Conservation (phyloP, 2,329 filamentous ascomycete species). For the Colletotrichum spaethianum region DNA sequence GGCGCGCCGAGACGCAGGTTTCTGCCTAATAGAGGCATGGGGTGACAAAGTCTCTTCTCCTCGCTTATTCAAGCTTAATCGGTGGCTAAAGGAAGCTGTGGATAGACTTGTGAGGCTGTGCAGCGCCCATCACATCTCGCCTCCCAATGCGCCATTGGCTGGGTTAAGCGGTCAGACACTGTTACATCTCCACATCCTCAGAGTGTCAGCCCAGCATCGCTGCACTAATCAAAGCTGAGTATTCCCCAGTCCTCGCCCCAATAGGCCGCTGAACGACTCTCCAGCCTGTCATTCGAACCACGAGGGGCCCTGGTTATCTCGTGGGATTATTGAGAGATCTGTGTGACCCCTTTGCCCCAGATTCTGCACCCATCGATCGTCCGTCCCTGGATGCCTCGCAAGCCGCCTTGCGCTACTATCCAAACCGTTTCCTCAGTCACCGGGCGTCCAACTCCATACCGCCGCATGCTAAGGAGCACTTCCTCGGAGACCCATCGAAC, state of each 20-base stretch:
- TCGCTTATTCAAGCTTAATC: conserved; percentile 27
- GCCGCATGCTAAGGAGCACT: not conserved
- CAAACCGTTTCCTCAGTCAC: not conserved
- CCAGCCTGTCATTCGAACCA: not conserved
- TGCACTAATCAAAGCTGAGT: not conserved
- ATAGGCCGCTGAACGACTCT: not conserved
- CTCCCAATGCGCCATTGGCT: not conserved
- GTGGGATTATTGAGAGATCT: not conserved
- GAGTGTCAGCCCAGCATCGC: not conserved
- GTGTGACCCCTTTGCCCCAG: not conserved
- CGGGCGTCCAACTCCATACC: not conserved
- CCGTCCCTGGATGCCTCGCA: conserved; percentile 30
- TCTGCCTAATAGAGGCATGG: conserved; percentile 8
- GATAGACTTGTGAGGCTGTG: not conserved
- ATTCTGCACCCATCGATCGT: conserved; percentile 5
- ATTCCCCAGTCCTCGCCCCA: not conserved
- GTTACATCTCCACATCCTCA: not conserved
- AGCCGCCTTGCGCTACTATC: conserved; percentile 26
- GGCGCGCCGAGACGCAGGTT: not conserved
- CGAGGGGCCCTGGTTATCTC: not conserved
- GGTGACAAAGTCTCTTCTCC: not conserved
- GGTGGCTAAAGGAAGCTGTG: not conserved
- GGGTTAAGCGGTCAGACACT: not conserved
- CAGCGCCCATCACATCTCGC: not conserved
- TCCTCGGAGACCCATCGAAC: not conserved